Percentiles rank a stretch among this genome's conserved stretches.
Conservation (phyloP, 352 stramenopile genomes). For the Aphanomyces stellatus region DNA sequence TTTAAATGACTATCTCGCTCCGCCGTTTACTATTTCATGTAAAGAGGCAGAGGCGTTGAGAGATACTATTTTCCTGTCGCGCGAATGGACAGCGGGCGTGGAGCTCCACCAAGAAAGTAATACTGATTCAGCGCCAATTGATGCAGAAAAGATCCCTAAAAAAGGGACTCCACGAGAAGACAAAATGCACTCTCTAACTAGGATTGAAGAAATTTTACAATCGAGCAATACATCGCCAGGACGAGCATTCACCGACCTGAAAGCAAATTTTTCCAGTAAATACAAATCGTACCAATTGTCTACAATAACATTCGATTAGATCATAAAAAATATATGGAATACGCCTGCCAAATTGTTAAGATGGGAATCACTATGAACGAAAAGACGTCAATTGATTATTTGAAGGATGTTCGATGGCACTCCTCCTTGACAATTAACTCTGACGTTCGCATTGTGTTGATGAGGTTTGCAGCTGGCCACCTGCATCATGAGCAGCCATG, state of each 20-base stretch:
- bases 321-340: constrained; percentile 5
- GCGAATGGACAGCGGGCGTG: neutral
- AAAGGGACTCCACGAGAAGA: constrained; percentile 8
- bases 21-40: neutral
- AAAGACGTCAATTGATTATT: neutral
- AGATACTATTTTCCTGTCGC: constrained; percentile 2
- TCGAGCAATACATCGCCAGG: neutral
- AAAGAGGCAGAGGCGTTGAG: neutral
- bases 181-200: neutral
- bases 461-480: neutral
- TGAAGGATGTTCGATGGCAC: neutral
- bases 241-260: neutral
- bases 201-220: constrained; percentile 3
- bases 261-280: neutral
- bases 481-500: neutral
- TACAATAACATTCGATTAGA: neutral
- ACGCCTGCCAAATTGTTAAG: neutral
- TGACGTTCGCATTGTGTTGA: neutral
- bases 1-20: neutral
- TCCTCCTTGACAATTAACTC: neutral
- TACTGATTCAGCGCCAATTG: neutral
- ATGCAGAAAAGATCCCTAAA: neutral
- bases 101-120: neutral
- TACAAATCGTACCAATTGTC: neutral
- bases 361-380: neutral